Percentiles rank a stretch among this genome's conserved stretches.
Evolutionary conservation across 768 basidiomycete genomes (phyloP).

Genomic region (Psilocybe cubensis): DNA sequence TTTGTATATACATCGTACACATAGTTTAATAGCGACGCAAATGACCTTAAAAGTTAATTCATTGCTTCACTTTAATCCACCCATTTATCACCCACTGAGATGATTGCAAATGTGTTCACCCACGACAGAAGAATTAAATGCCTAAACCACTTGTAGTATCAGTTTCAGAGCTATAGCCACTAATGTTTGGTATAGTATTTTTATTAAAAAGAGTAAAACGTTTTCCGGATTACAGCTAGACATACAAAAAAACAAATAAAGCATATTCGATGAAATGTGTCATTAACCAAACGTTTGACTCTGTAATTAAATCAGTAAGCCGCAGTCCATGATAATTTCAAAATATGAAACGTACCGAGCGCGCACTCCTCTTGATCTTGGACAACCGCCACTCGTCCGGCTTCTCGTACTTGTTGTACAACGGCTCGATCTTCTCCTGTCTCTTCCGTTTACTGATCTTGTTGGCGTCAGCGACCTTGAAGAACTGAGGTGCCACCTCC

Average conservation of each 20-base stretch:
- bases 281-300: constrained; percentile 93
- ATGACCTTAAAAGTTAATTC: too few species aligned
- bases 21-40: too few species aligned
- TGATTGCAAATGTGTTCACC: too few species aligned
- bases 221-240: not conserved
- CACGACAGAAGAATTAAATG: too few species aligned
- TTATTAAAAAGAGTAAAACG: not conserved
- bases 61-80: too few species aligned
- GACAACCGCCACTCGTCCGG: constrained; percentile 94
- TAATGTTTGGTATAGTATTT: not conserved
- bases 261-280: not conserved
- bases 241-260: not conserved
- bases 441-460: constrained; percentile 97
- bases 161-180: not conserved
- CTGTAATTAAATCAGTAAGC: constrained; percentile 38
- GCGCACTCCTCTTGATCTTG: constrained; percentile 88
- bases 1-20: too few species aligned
- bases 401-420: constrained; percentile 95
- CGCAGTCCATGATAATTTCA: not conserved
- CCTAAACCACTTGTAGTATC: not conserved
- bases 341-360: constrained; percentile 56
- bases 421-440: constrained; percentile 95
- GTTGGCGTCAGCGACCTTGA: constrained; percentile 96
- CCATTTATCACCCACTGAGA: too few species aligned
- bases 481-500: constrained; percentile 97